These are phyloP conservation scores for Lentinula edodes DNA, from an alignment of 768 basidiomycete species.

Conservation along the genomic window DNA sequence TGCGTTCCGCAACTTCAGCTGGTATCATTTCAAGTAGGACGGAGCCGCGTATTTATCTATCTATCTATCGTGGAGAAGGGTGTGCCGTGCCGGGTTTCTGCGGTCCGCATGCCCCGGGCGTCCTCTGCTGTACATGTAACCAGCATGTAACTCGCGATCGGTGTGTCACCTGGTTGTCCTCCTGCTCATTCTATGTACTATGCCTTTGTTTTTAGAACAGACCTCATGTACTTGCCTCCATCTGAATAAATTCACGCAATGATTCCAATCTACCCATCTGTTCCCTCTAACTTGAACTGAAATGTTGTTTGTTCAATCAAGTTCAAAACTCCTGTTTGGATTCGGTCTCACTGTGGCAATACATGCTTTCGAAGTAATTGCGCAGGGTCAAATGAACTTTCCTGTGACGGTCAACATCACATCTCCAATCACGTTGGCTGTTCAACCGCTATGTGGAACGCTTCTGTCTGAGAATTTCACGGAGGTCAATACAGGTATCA, in stretches of 20 bases:
- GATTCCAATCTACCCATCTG: background rate
- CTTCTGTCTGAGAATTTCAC: constrained; percentile 18
- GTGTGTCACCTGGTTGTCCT: background rate
- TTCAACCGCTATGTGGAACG: constrained; percentile 20
- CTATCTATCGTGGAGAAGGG: no score
- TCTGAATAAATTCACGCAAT: background rate
- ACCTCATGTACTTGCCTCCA: background rate
- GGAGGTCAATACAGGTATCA: constrained; percentile 23
- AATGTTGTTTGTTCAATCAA: background rate
- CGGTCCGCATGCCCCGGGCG: background rate
- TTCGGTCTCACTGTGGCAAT: background rate
- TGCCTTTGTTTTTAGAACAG: background rate
- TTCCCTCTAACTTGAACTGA: background rate
- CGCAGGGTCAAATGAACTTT: constrained; percentile 9
- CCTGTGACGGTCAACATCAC: constrained; percentile 22
- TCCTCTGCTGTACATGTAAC: no score
- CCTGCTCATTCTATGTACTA: background rate
- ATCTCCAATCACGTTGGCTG: constrained; percentile 19
- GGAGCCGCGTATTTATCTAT: no score
- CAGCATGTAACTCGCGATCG: background rate
- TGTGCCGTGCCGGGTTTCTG: background rate
- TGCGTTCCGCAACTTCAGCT: no score
- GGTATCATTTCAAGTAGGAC: no score
- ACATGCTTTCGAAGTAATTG: background rate
- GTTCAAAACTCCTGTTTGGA: background rate